Base-by-base conservation (phyloP, 805 yeast species). In the Candida saitoana region DNA sequence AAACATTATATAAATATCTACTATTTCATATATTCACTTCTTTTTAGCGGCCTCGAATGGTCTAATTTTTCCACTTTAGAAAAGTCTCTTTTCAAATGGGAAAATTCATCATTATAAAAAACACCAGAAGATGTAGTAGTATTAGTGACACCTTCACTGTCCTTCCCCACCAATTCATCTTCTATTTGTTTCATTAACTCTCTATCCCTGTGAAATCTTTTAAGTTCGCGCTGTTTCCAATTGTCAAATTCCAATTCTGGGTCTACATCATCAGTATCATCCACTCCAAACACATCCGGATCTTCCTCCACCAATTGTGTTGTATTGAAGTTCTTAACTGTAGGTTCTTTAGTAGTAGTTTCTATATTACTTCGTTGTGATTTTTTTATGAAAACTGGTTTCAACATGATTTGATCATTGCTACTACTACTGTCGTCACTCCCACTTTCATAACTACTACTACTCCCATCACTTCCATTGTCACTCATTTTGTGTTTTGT, bases 241-340 rank as follows among this genome's bases (percentile, higher is more conserved):
- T 46, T 52, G 15, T 40, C 40, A 41, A 52, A 63, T 40, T 66
- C 72, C n/a, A 22, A 38, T 41, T 60, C 63, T 3, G 67, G 67
- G 18, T 63, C 59, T 14, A 60, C n/a, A 38, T 62, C 63, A 44
- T 66, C 71, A 1, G 57, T 50, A 45, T 66, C 72, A 42, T 60
- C 63, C n/a, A 44, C 43, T 11, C 42, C 50, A 11, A 22, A 22
- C 27, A 7, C 9, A 7, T 7, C 27, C 11, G 27, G 27, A 7
- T 7, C 6, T 22, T 22, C 27, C 7, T 11, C 32, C 32, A 29
- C 32, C 32, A 29, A 22, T 11, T 22, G 9, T 6, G 27, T 22
- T 7, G 27, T 22, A 7, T 29, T 12, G 16, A 29, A 29, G 5
- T 29, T 29, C 11, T 11, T 14, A 12, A 25, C 37, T 27, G 36